These are phyloP conservation scores for Trichoderma polysporum DNA, from an alignment of 2,329 filamentous ascomycete genomes.

Conservation along the genomic window DNA sequence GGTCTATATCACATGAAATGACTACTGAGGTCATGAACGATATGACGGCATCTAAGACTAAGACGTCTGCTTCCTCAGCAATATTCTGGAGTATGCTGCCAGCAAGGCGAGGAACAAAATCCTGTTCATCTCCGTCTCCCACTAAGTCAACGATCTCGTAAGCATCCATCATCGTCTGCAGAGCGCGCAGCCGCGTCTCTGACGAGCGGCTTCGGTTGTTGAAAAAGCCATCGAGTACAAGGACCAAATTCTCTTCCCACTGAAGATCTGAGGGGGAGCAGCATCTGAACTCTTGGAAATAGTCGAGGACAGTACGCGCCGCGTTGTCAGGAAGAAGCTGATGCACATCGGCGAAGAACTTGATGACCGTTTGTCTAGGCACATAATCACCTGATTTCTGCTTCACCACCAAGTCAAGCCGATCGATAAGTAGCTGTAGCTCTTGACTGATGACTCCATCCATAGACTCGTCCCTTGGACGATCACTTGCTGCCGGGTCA, in stretches of 20 bases:
- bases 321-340: constrained; percentile 63
- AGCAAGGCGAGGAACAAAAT: constrained; percentile 58
- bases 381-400: constrained; percentile 54
- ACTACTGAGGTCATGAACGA: constrained; percentile 65
- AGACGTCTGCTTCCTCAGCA: constrained; percentile 60
- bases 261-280: constrained; percentile 69
- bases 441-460: constrained; percentile 45
- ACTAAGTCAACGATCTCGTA: constrained; percentile 60
- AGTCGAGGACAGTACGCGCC: constrained; percentile 62
- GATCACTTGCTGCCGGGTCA: constrained; percentile 27
- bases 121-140: constrained; percentile 57
- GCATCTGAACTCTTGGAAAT: constrained; percentile 67
- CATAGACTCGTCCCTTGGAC: constrained; percentile 30
- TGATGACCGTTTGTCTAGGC: constrained; percentile 65
- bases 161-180: constrained; percentile 60
- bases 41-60: constrained; percentile 64
- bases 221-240: constrained; percentile 64
- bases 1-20: constrained; percentile 54
- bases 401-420: constrained; percentile 49
- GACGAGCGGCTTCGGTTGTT: constrained; percentile 60
- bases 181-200: constrained; percentile 60
- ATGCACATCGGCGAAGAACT: constrained; percentile 64
- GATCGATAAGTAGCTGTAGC: constrained; percentile 45
- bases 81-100: constrained; percentile 61
- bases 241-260: constrained; percentile 64